Evolutionary conservation across 768 basidiomycete genomes (phyloP).

Genomic region (Asterophora parasitica): DNA sequence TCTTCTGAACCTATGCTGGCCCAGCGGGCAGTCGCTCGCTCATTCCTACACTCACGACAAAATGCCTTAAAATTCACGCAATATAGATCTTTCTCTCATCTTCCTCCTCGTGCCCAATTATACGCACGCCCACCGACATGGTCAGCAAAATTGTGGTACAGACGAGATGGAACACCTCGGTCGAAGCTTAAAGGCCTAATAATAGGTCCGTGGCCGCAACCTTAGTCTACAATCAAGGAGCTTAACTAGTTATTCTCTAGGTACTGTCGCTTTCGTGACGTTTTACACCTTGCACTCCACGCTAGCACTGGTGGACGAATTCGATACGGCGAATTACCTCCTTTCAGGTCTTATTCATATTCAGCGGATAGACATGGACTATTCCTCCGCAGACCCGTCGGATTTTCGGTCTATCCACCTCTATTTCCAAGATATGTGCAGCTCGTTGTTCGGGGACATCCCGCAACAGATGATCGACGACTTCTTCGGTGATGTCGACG

Average conservation of each 20-base stretch:
- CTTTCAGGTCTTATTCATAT: conserved; percentile 26
- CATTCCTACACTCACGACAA: conserved; percentile 17
- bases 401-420: conserved; percentile 17
- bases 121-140: conserved; percentile 20
- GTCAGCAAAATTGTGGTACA: conserved; percentile 26
- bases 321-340: conserved; percentile 23
- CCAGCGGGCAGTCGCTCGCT: conserved; percentile 24
- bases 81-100: conserved; percentile 3
- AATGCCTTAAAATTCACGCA: conserved; percentile 12
- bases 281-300: conserved; percentile 13
- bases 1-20: conserved; percentile 23
- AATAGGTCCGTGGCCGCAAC: conserved; percentile 21
- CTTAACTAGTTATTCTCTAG: conserved; percentile 1
- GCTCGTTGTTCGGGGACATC: conserved; percentile 17
- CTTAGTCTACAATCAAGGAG: neutral
- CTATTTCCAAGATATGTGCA: conserved; percentile 26
- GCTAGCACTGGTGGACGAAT: conserved; percentile 23
- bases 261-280: conserved; percentile 5
- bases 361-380: conserved; percentile 25
- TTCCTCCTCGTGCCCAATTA: conserved; percentile 11
- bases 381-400: conserved; percentile 21
- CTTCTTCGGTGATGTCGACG: conserved; percentile 8
- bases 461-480: conserved; percentile 15
- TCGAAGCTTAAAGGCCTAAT: conserved; percentile 29
- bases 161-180: conserved; percentile 31